A percentile compares a stretch with the other conserved stretches of the same genome.
phyloP scores from a whole-genome alignment of 257 asterid genomes.

The Solanum lignicaule region DNA sequence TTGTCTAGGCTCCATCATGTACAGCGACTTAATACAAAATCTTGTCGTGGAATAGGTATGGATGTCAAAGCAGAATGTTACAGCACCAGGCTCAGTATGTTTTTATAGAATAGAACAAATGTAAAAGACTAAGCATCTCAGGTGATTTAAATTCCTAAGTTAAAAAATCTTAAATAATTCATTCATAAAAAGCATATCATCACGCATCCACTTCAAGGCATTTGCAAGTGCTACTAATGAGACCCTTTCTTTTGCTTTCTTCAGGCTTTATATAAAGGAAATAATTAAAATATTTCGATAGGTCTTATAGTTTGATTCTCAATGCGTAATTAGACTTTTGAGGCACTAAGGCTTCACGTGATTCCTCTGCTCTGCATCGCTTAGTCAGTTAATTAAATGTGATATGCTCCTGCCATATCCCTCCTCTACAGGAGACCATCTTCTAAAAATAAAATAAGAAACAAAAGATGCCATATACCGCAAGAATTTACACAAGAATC shows the following conservation, averaged over 20 bases:
- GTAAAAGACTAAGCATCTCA: not conserved
- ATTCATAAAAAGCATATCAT: not conserved
- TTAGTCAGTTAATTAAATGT: not conserved
- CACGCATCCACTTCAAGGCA: not conserved
- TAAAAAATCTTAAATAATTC: not conserved
- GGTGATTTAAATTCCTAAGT: not conserved
- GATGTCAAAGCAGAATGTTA: not conserved
- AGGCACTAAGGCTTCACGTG: not conserved
- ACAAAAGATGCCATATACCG: not conserved
- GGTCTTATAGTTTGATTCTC: not conserved
- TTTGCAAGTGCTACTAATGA: not conserved
- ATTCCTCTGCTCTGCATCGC: not conserved
- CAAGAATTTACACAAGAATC: not conserved
- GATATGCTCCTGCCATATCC: not conserved
- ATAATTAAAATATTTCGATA: not conserved
- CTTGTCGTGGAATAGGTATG: not conserved
- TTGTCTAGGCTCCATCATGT: not conserved
- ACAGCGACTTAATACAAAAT: not conserved
- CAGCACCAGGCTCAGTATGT: not conserved
- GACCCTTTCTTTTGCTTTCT: not conserved
- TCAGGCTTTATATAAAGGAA: not conserved
- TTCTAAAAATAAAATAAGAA: not conserved
- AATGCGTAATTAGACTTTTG: not conserved
- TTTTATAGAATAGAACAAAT: not conserved
- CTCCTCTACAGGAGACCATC: not conserved